Conservation (phyloP, 1,139 yeast species). For the Candida freyschussii region DNA sequence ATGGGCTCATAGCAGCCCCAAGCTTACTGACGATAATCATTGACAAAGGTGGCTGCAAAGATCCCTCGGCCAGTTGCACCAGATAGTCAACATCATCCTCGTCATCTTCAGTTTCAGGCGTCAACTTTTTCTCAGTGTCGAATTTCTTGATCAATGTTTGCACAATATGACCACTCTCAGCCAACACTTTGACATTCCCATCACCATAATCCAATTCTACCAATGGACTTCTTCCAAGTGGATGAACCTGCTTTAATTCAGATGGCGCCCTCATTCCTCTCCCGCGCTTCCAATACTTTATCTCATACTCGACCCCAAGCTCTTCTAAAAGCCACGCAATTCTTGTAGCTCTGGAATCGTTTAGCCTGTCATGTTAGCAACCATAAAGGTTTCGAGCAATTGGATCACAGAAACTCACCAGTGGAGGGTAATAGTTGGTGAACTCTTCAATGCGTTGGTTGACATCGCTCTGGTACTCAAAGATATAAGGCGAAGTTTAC, state of each 20-base stretch:
- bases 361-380: constrained; percentile 34
- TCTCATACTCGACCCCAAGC: constrained; percentile 45
- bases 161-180: constrained; percentile 46
- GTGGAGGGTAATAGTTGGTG: constrained; percentile 8
- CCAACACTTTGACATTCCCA: constrained; percentile 28
- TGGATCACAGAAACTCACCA: constrained; percentile 9
- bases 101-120: constrained; percentile 31
- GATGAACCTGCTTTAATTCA: constrained; percentile 46
- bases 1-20: constrained; percentile 39
- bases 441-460: too few relatives aligned
- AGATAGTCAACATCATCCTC: constrained; percentile 39
- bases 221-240: constrained; percentile 56
- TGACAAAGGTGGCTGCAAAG: constrained; percentile 45
- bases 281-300: constrained; percentile 42
- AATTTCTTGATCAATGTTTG: constrained; percentile 40
- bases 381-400: neutral
- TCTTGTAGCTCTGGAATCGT: constrained; percentile 50
- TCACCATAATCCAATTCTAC: constrained; percentile 41
- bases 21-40: constrained; percentile 39
- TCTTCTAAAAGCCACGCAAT: constrained; percentile 54
- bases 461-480: neutral
- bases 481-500: too few relatives aligned
- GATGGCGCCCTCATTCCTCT: constrained; percentile 33
- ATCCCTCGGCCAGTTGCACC: constrained; percentile 53
- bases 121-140: constrained; percentile 35